phyloP scores from a whole-genome alignment of 1,284 basidiomycete species.

The Ustilago shanxiensis region DNA sequence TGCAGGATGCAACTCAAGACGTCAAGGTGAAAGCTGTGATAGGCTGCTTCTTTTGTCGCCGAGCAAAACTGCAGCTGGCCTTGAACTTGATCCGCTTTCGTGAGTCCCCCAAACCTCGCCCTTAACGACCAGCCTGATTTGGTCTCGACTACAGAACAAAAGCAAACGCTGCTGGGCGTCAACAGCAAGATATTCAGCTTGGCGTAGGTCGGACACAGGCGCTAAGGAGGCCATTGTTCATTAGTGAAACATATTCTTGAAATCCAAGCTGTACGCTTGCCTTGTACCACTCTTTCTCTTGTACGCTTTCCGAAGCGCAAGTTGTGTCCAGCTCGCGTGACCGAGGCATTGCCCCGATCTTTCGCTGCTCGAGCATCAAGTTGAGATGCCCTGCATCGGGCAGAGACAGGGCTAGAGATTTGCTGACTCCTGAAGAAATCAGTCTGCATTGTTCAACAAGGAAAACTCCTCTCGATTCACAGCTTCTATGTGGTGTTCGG shows the following conservation, averaged over 20 bases:
- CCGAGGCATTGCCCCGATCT: neutral
- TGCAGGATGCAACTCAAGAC: slow-evolving; percentile 3
- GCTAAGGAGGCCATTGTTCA: neutral
- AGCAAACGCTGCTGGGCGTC: no score
- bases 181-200: neutral
- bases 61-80: slow-evolving; percentile 17
- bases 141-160: neutral
- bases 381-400: neutral
- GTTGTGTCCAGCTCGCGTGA: neutral
- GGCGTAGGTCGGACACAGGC: neutral
- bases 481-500: neutral
- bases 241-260: no score
- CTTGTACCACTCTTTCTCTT: neutral
- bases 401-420: no score
- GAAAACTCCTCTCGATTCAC: no score
- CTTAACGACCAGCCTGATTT: neutral
- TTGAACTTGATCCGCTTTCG: slow-evolving; percentile 1
- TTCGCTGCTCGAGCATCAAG: neutral
- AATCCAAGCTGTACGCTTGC: neutral
- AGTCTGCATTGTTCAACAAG: no score
- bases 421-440: no score
- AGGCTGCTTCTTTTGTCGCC: slow-evolving; percentile 9
- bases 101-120: neutral
- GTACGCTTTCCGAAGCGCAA: neutral
- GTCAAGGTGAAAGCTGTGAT: neutral